Percentiles rank a stretch among this genome's conserved stretches.
phyloP scores from a whole-genome alignment of 257 asterid species.

The Solanum pennellii region DNA sequence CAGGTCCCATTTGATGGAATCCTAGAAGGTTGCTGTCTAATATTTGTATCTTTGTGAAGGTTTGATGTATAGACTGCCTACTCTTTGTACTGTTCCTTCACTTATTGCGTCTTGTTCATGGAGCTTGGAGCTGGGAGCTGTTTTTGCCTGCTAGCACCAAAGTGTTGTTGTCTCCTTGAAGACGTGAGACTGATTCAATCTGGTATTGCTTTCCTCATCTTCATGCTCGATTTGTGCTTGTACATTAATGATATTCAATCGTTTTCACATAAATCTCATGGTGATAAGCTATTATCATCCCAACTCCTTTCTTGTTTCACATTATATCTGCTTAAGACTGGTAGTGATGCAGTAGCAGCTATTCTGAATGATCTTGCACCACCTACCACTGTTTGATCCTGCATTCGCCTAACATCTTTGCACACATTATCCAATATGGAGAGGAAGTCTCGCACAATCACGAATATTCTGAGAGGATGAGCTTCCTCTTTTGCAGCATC shows the following conservation, averaged over 20 bases:
- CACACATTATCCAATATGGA: constrained; percentile 70
- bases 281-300: constrained; percentile 42
- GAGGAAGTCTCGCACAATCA: constrained; percentile 86
- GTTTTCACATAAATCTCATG: constrained; percentile 3
- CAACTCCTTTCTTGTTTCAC: constrained; percentile 22
- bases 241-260: neutral
- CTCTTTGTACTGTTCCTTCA: neutral
- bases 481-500: constrained; percentile 93
- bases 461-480: constrained; percentile 76
- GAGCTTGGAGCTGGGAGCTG: neutral
- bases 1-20: neutral
- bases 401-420: constrained; percentile 80
- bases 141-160: neutral
- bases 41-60: neutral
- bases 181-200: neutral
- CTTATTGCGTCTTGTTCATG: neutral
- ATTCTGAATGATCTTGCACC: constrained; percentile 74
- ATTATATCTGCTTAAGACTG: constrained; percentile 59
- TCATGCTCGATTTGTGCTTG: neutral
- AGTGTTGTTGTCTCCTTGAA: neutral
- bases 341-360: constrained; percentile 50
- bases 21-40: neutral
- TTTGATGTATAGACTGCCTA: neutral
- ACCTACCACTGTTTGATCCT: constrained; percentile 58
- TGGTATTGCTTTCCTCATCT: neutral